A percentile compares a stretch with the other conserved stretches of the same genome.
Conservation (phyloP, 139 green algal species). For the Cymbomonas tetramitiformis region DNA sequence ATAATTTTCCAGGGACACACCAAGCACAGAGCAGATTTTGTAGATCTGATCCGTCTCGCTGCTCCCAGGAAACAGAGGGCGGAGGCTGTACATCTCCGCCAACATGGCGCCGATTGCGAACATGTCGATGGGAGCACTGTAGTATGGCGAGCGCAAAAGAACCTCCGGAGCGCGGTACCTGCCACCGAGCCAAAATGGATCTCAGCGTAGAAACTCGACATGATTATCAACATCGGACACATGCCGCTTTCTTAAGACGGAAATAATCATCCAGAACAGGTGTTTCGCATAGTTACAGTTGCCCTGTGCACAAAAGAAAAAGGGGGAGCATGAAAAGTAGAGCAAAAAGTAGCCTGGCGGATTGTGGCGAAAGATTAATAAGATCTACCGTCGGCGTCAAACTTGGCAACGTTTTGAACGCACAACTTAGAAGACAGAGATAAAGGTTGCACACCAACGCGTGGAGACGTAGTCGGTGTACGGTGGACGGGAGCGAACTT, state of each 20-base stretch:
- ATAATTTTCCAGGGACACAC: too few species aligned
- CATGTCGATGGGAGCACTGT: constrained; percentile 65
- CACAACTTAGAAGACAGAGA: constrained; percentile 3
- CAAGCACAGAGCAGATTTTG: constrained; percentile 78
- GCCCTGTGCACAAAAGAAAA: constrained; percentile 26
- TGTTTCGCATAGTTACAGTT: too few species aligned
- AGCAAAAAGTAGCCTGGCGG: too few species aligned
- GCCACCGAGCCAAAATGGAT: too few species aligned
- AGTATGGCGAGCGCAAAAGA: constrained; percentile 68
- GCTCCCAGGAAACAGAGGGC: constrained; percentile 71
- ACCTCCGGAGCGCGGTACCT: constrained; percentile 59
- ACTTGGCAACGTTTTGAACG: background rate
- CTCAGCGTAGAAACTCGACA: too few species aligned
- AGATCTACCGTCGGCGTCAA: too few species aligned
- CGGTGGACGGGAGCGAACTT: constrained; percentile 63
- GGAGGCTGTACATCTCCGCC: constrained; percentile 83
- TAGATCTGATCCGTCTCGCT: constrained; percentile 79
- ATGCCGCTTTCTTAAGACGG: too few species aligned
- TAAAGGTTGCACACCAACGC: constrained; percentile 68
- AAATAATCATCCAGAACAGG: too few species aligned
- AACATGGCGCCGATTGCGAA: constrained; percentile 90
- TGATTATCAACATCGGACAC: too few species aligned
- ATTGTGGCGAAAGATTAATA: too few species aligned
- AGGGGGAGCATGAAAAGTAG: background rate
- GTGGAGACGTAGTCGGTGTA: constrained; percentile 94